Evolutionary conservation across 1,139 yeast genomes (phyloP).

Genomic region (Ashbya aceris): DNA sequence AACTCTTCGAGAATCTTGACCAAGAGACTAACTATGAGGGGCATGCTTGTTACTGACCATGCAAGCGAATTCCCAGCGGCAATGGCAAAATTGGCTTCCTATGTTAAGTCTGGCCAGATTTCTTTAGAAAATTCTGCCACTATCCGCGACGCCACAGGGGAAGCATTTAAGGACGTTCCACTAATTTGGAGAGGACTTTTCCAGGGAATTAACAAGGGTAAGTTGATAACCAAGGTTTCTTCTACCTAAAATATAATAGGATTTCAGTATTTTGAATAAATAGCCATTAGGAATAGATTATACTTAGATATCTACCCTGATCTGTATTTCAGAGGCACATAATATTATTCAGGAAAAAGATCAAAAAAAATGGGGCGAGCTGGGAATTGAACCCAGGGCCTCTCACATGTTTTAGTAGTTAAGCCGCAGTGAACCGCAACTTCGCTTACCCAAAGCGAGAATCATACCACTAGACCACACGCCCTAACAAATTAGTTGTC

Average conservation of each 20-base stretch:
- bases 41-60: constrained; percentile 39
- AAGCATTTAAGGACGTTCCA: constrained; percentile 35
- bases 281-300: not conserved
- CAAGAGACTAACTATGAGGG: constrained; percentile 41
- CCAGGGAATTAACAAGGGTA: constrained; percentile 31
- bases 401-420: constrained; percentile 21
- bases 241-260: not conserved
- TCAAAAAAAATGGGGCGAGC: constrained; percentile 24
- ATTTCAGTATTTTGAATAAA: not conserved
- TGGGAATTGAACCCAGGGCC: constrained; percentile 29
- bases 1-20: constrained; percentile 38
- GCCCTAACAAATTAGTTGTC: constrained; percentile 14
- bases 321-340: too few species aligned
- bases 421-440: constrained; percentile 12
- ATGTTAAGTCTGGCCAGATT: constrained; percentile 37
- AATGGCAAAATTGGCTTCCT: constrained; percentile 30
- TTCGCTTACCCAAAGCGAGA: constrained; percentile 41
- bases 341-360: too few species aligned
- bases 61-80: constrained; percentile 32
- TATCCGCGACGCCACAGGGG: constrained; percentile 33
- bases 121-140: constrained; percentile 30
- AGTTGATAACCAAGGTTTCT: constrained; percentile 28
- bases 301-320: too few species aligned
- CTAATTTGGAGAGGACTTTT: constrained; percentile 39
- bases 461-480: constrained; percentile 45